phyloP scores from a whole-genome alignment of 2,329 filamentous ascomycete genomes.

The Gaeumannomyces tritici region DNA sequence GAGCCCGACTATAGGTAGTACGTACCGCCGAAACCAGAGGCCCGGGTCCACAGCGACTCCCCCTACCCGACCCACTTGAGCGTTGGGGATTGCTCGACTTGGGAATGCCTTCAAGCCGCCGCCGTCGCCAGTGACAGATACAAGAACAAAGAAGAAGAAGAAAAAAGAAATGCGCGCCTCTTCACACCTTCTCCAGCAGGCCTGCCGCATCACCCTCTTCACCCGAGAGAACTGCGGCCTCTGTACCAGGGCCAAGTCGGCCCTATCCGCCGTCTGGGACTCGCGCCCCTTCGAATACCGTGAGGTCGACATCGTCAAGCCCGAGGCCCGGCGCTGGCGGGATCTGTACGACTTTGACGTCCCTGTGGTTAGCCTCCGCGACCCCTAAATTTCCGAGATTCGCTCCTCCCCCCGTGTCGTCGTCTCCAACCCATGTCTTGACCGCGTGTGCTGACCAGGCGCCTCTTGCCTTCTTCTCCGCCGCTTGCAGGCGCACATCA shows the following conservation, averaged over 20 bases:
- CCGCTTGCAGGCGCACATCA: slow-evolving; percentile 46
- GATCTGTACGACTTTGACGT: slow-evolving; percentile 74
- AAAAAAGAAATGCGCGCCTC: not conserved
- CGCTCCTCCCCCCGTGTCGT: no score
- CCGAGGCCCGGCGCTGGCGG: slow-evolving; percentile 55
- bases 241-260: slow-evolving; percentile 57
- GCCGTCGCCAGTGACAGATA: no score
- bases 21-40: no score
- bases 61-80: no score
- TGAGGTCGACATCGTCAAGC: slow-evolving; percentile 60
- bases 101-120: no score
- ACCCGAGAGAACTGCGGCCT: slow-evolving; percentile 63
- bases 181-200: slow-evolving; percentile 20
- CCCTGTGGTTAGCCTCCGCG: slow-evolving; percentile 54
- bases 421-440: not conserved
- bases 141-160: no score
- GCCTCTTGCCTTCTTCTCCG: not conserved
- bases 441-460: not conserved
- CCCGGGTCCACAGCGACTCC: no score
- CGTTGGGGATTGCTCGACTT: no score
- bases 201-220: slow-evolving; percentile 64
- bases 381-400: no score
- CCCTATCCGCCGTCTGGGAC: slow-evolving; percentile 60
- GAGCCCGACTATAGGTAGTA: no score
- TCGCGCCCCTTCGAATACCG: slow-evolving; percentile 56